Evolutionary conservation across 257 asterid species (phyloP), one percentile per base, ranked within the genome.

Genomic region (Coffea canephora): DNA sequence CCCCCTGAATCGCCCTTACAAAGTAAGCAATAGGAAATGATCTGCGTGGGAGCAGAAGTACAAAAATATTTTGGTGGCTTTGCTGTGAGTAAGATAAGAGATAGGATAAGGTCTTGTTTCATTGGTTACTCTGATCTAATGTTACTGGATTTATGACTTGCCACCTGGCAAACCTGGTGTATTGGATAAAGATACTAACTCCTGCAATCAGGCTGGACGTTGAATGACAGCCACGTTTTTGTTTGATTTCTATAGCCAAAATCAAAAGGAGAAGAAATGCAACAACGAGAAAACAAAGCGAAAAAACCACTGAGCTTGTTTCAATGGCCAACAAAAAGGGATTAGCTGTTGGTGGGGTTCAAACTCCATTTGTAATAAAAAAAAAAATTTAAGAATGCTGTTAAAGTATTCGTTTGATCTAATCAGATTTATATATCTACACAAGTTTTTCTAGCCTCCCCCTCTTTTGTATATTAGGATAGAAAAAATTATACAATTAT

Each of bases 91-190:
- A 77, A 82, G 97, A 91, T 92, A 90, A 87, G 92, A 78, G 85
- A 89, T 90, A 79, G 95, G 97, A 94, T 92, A 90, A 89, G 92
- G 83, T 77, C 52, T 78, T 86, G 21, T 86, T 82, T 74, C 86
- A 90, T 92, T 91, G 97, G 97, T 77, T 79, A 77, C 34, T 46
- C 79, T 46, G 48, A 69, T 76, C 19, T 77, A n/a, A 0, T 82
- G 69, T 73, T 65, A 43, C 75, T 83, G 88, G 87, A 16, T 87
- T 67, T 46, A 23, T 80, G 34, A 75, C 21, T 49, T 68, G 90
- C 90, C 94, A 89, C 82, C 80, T 91, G 94, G 93, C 80, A 34
- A 61, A 31, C 25, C n/a, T 81, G 74, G 49, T 77, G 16, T 77
- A 25, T 65, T 21, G 87, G 91, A 88, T 85, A 79, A 74, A 85